These are phyloP conservation scores for Zhuliangozyma parablackwelliae DNA, from an alignment of 1,139 yeast genomes.

Conservation along the genomic window DNA sequence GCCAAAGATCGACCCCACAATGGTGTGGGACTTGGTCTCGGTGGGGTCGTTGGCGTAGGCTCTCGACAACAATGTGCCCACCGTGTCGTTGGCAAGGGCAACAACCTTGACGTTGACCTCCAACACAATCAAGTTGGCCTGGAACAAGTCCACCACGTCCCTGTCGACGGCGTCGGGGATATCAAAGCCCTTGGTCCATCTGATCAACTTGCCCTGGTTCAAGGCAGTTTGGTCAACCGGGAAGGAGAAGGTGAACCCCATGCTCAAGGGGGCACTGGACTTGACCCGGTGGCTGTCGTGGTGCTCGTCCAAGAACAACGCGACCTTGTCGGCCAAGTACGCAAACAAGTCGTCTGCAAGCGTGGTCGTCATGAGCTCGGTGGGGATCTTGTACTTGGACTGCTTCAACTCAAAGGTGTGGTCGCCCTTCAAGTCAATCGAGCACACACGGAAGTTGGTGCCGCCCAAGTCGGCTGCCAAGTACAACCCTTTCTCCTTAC, in stretches of 20 bases:
- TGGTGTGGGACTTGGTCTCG: slow-evolving; percentile 62
- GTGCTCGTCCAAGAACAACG: slow-evolving; percentile 56
- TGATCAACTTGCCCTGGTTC: slow-evolving; percentile 69
- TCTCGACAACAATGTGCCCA: slow-evolving; percentile 84
- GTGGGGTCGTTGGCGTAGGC: slow-evolving; percentile 65
- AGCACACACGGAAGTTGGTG: slow-evolving; percentile 85
- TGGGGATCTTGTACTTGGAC: slow-evolving; percentile 69
- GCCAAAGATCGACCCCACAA: slow-evolving; percentile 87
- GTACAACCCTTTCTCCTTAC: slow-evolving; percentile 71
- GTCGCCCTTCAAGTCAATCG: slow-evolving; percentile 74
- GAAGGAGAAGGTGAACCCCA: slow-evolving; percentile 91
- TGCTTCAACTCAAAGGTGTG: slow-evolving; percentile 71
- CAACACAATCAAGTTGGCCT: slow-evolving; percentile 56
- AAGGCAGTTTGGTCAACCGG: slow-evolving; percentile 85
- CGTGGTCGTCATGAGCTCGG: slow-evolving; percentile 58
- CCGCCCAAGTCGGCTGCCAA: slow-evolving; percentile 89
- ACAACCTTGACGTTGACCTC: slow-evolving; percentile 68
- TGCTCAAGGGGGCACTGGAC: slow-evolving; percentile 36
- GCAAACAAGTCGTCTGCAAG: slow-evolving; percentile 57
- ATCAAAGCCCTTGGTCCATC: slow-evolving; percentile 95
- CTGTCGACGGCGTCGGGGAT: slow-evolving; percentile 78
- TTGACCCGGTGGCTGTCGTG: slow-evolving; percentile 39
- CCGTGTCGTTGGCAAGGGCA: slow-evolving; percentile 92
- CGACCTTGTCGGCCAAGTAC: slow-evolving; percentile 68
- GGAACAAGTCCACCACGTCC: slow-evolving; percentile 74